Base-by-base conservation (phyloP, 805 yeast species). In the Zygotorulaspora danielsina region DNA sequence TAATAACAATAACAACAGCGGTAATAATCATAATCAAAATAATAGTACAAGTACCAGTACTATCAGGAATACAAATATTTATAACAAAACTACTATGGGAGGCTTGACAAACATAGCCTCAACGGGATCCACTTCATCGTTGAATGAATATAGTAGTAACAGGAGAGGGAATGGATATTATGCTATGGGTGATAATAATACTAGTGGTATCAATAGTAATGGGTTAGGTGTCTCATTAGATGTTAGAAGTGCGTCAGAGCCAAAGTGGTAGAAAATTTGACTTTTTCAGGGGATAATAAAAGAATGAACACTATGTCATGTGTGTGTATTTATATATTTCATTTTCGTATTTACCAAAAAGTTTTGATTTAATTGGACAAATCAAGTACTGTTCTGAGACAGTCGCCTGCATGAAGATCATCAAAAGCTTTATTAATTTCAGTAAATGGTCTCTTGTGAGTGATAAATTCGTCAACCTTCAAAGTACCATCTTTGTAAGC, bases 401-500 rank as follows among this genome's bases (percentile, higher is more conserved):
- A 87, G 58, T 78, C 82, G 60, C 98, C 98, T 42, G 77, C 69
- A 66, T 90, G 96, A 87, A 93, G 83, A 64, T 88, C 96, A 40
- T 87, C 90, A 64, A 93, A 89, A 16, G 97, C 97, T 42, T 73
- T 62, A 72, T 89, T 89, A 65, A 93, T 88, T 39, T 81, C 75
- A 20, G 71, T 75, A 62, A 93, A 77, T 27, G 78, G 68, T 62
- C 80, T 90, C 67, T 85, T 79, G 72, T 88, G 95, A 20, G 98
- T 93, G 58, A 93, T 84, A 67, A 87, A 93, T 64, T 93, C 96
- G 59, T 88, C 96, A 48, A 90, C 95, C 73, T 82, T 85, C 61
- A 90, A 72, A 51, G 71, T 73, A 52, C 96, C 96, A 31, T 68
- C 66, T 71, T 84, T 66, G 67, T 90, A 90, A 63, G 84, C 89